A percentile compares a stretch with the other conserved stretches of the same genome.
Evolutionary conservation across 2,329 filamentous ascomycete species (phyloP).

Genomic region (Stachybotrys chartarum): DNA sequence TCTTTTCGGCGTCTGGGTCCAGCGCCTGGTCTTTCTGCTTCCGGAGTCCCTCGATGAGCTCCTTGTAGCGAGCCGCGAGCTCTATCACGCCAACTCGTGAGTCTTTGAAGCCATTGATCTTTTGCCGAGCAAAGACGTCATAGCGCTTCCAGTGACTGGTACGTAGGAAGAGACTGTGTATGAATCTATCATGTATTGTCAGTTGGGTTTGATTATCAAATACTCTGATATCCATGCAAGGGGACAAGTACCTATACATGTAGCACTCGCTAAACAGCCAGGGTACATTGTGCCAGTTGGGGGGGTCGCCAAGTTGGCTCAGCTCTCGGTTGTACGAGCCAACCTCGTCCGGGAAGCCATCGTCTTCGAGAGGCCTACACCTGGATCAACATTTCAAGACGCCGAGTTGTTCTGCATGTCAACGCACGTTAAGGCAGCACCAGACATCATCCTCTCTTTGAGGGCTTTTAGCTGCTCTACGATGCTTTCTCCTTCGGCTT

Average conservation of each 20-base stretch:
- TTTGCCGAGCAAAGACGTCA: constrained; percentile 84
- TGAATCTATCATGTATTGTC: constrained; percentile 55
- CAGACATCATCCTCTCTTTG: too few relatives aligned
- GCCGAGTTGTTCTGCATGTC: too few relatives aligned
- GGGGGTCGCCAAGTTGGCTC: too few relatives aligned
- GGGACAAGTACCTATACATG: constrained; percentile 59
- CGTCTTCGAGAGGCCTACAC: too few relatives aligned
- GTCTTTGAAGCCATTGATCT: constrained; percentile 85
- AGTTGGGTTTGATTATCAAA: background rate
- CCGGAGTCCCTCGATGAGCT: constrained; percentile 57
- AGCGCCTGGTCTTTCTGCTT: constrained; percentile 41
- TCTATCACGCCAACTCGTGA: constrained; percentile 82
- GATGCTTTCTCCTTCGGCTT: too few relatives aligned
- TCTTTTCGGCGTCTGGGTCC: constrained; percentile 62
- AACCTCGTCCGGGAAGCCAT: too few relatives aligned
- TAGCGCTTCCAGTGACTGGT: constrained; percentile 83
- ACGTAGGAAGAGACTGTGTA: constrained; percentile 59
- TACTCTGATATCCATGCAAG: background rate
- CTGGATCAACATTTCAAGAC: too few relatives aligned
- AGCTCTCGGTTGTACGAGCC: too few relatives aligned
- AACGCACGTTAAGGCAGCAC: too few relatives aligned
- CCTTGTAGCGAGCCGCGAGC: constrained; percentile 69
- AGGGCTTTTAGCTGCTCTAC: too few relatives aligned
- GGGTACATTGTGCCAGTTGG: constrained; percentile 67
- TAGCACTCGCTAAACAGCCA: constrained; percentile 97